Evolutionary conservation across 2,329 filamentous ascomycete species (phyloP).

Genomic region (Xylaria sp.): DNA sequence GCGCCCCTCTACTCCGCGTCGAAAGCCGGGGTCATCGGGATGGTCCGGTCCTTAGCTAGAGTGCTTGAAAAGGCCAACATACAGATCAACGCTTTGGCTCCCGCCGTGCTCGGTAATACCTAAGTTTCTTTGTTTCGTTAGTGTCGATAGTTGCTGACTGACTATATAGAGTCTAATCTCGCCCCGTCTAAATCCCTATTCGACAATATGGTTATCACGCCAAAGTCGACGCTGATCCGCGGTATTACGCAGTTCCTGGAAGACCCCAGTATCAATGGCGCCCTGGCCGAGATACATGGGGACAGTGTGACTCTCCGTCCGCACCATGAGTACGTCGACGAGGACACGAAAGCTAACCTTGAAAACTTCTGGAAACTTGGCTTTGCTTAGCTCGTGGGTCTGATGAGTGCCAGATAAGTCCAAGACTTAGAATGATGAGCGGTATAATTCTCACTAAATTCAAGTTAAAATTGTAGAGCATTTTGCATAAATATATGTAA

Average conservation of each 20-base stretch:
- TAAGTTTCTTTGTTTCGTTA: neutral
- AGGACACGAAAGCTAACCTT: constrained; percentile 49
- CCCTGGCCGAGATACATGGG: constrained; percentile 55
- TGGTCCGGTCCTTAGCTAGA: constrained; percentile 51
- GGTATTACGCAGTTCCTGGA: constrained; percentile 47
- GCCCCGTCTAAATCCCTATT: constrained; percentile 48
- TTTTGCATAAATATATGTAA: too few species aligned
- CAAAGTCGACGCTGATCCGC: constrained; percentile 50
- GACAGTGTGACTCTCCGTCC: constrained; percentile 50
- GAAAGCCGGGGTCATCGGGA: constrained; percentile 52
- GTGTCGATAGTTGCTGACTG: neutral
- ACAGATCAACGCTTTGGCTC: constrained; percentile 54
- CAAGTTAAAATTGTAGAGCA: too few species aligned
- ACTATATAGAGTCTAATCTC: constrained; percentile 47
- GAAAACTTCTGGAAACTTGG: constrained; percentile 51
- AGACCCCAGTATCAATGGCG: constrained; percentile 45
- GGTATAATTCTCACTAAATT: too few species aligned
- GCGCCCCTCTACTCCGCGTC: constrained; percentile 53
- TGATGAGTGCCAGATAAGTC: neutral
- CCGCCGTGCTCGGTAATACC: constrained; percentile 49
- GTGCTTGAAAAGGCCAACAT: constrained; percentile 45
- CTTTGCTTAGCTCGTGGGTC: constrained; percentile 50
- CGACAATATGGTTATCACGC: constrained; percentile 52
- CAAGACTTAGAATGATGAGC: too few species aligned
- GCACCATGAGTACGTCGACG: constrained; percentile 50